These are phyloP conservation scores for Dendrobium huoshanense DNA, from an alignment of 106 monocot genomes.

Conservation along the genomic window DNA sequence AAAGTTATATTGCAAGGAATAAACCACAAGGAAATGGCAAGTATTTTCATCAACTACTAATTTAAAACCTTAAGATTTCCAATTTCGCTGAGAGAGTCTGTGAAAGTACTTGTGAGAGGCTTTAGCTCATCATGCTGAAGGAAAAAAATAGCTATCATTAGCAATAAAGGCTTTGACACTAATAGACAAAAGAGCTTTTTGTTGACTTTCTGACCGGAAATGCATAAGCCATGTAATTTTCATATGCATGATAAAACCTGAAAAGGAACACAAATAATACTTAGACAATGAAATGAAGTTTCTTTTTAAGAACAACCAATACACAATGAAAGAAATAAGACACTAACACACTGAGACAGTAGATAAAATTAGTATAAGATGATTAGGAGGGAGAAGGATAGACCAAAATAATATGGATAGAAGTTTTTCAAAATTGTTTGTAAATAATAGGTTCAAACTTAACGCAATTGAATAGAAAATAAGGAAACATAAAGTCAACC, in stretches of 20 bases:
- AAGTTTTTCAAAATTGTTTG: too few relatives aligned
- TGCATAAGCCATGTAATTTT: slow-evolving; percentile 88
- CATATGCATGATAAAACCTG: slow-evolving; percentile 99
- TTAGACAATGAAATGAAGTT: not conserved
- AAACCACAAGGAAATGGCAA: not conserved
- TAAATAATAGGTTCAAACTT: too few relatives aligned
- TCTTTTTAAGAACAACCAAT: not conserved
- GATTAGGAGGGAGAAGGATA: too few relatives aligned
- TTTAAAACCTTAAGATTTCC: slow-evolving; percentile 80
- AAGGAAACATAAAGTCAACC: too few relatives aligned
- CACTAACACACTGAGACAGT: too few relatives aligned
- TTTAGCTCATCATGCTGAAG: slow-evolving; percentile 95
- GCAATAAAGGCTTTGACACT: not conserved
- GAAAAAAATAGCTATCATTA: not conserved
- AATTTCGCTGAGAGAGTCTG: slow-evolving; percentile 87
- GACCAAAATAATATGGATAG: too few relatives aligned
- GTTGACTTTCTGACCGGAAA: slow-evolving; percentile 68
- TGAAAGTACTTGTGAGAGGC: slow-evolving; percentile 67
- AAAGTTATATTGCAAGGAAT: not conserved
- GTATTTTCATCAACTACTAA: slow-evolving; percentile 1
- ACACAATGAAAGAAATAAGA: not conserved
- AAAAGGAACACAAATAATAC: slow-evolving; percentile 14
- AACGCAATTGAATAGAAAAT: too few relatives aligned
- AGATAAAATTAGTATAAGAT: too few relatives aligned
- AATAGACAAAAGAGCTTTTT: not conserved